Evolutionary conservation across 31 red algal genomes (phyloP).

Genomic region (Porphyra umbilicalis): DNA sequence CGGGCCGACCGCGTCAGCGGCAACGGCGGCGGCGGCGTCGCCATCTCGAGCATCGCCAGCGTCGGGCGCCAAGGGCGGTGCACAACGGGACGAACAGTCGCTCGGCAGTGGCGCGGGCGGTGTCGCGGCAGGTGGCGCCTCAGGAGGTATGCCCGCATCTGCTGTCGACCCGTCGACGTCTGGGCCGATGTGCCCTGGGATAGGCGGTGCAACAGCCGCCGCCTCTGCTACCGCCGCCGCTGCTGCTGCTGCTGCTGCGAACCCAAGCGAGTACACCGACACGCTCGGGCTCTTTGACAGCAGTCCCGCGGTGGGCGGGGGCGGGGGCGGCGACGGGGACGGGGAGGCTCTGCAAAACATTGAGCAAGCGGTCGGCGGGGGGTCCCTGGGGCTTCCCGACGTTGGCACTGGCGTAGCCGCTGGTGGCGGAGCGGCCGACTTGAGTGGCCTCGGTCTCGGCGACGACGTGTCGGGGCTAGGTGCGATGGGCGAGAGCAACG

Average conservation of each 20-base stretch:
- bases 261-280: background rate
- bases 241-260: background rate
- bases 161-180: background rate
- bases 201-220: background rate
- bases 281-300: background rate
- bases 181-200: background rate
- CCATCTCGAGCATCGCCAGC: background rate
- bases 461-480: background rate
- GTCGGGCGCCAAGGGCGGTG: background rate
- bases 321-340: background rate
- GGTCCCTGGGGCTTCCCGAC: background rate
- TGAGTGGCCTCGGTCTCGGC: background rate
- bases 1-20: background rate
- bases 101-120: background rate
- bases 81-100: background rate
- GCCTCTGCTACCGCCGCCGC: background rate
- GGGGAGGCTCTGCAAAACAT: background rate
- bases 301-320: background rate
- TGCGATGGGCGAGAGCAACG: background rate
- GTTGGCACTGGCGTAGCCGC: background rate
- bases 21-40: background rate
- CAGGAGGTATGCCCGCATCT: background rate
- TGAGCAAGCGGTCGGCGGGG: background rate
- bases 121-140: background rate
- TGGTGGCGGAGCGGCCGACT: background rate